Evolutionary conservation across 768 basidiomycete species (phyloP).

Genomic region (Rhodotorula sphaerocarpa): DNA sequence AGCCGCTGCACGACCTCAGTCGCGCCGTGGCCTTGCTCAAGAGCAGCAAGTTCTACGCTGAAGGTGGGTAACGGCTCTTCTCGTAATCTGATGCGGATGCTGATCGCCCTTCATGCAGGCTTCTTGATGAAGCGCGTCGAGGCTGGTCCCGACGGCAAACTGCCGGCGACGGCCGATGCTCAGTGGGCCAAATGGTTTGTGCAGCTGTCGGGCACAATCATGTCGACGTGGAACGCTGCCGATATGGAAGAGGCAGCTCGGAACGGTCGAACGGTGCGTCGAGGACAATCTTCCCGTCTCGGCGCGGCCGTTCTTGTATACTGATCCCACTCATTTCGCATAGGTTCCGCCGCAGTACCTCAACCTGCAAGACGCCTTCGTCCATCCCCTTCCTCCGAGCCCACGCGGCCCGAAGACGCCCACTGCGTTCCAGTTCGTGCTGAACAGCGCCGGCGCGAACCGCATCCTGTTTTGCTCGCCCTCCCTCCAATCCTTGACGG

Average conservation of each 20-base stretch:
- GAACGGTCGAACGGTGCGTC: conserved; percentile 49
- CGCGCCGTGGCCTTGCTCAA: conserved; percentile 27
- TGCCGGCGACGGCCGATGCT: conserved; percentile 58
- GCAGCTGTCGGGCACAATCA: conserved; percentile 76
- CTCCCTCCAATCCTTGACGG: conserved; percentile 45
- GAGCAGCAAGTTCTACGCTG: conserved; percentile 34
- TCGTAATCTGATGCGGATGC: no score
- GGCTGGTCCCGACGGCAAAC: conserved; percentile 66
- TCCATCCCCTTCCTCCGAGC: conserved; percentile 40
- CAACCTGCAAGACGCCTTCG: conserved; percentile 67
- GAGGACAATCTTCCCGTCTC: neutral
- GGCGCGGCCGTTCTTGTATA: neutral
- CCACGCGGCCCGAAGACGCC: conserved; percentile 54
- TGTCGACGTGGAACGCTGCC: conserved; percentile 87
- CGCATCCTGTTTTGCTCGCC: conserved; percentile 64
- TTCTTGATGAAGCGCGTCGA: conserved; percentile 63
- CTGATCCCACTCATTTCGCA: neutral
- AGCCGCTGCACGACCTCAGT: conserved; percentile 30
- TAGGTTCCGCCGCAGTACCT: conserved; percentile 81
- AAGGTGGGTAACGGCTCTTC: no score
- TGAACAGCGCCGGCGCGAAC: conserved; percentile 91
- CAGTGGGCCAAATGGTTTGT: conserved; percentile 77
- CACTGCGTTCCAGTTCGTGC: conserved; percentile 57
- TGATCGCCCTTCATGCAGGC: conserved; percentile 4
- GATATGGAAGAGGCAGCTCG: conserved; percentile 75